Conservation (phyloP, 148 eudicot species). For the Camellia japonica region DNA sequence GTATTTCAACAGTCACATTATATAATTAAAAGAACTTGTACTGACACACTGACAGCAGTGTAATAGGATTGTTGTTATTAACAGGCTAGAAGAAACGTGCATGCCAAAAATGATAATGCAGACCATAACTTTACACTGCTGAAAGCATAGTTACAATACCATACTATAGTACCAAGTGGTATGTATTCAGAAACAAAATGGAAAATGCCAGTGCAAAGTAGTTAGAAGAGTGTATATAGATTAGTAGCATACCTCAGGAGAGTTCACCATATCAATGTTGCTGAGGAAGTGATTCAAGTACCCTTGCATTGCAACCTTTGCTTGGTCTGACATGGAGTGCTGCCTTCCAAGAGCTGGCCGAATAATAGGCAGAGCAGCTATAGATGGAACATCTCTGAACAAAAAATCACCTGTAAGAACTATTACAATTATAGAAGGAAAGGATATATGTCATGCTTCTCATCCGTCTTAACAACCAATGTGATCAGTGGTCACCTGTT, state of each 20-base stretch:
- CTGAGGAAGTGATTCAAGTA: conserved; percentile 92
- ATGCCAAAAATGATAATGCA: too few species aligned
- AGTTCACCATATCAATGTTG: conserved; percentile 87
- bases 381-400: conserved; percentile 97
- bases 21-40: too few species aligned
- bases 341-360: conserved; percentile 93
- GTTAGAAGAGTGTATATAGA: not conserved
- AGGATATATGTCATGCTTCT: conserved; percentile 19
- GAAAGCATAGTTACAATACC: too few species aligned
- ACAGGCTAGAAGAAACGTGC: too few species aligned
- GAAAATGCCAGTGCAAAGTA: too few species aligned
- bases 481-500: conserved; percentile 53
- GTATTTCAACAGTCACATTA: too few species aligned
- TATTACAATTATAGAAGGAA: conserved; percentile 38
- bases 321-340: conserved; percentile 85
- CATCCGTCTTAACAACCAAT: conserved; percentile 23
- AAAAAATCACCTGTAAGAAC: conserved; percentile 52
- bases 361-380: conserved; percentile 94
- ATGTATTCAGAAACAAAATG: too few species aligned
- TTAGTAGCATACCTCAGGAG: conserved; percentile 60
- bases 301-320: conserved; percentile 95
- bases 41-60: too few species aligned
- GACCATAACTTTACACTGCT: too few species aligned
- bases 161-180: too few species aligned
- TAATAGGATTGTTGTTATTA: too few species aligned